Conservation (phyloP, 352 stramenopile genomes). For the Globisporangium orthogonon region DNA sequence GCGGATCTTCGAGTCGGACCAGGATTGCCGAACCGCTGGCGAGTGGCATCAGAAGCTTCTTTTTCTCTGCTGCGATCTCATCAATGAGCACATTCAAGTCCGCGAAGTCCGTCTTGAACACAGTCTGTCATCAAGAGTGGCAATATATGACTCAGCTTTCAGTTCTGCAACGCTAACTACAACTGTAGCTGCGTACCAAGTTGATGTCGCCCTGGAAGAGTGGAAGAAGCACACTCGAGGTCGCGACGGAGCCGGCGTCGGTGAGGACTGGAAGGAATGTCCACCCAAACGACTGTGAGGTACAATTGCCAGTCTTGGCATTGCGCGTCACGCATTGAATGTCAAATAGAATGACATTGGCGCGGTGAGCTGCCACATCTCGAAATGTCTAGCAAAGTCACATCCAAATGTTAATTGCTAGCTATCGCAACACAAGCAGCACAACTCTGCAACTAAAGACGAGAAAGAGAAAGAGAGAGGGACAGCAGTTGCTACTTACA, state of each 20-base stretch:
- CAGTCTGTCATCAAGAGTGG: conserved; percentile 15
- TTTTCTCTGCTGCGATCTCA: conserved; percentile 35
- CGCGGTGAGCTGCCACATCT: conserved; percentile 20
- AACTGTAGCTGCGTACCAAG: conserved; percentile 41
- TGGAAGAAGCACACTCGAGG: conserved; percentile 44
- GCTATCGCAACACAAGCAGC: background rate
- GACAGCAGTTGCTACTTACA: conserved; percentile 14
- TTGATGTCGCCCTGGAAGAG: conserved; percentile 59
- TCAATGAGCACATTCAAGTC: conserved; percentile 26
- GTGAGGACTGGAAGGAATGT: conserved; percentile 52
- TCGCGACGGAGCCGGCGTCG: conserved; percentile 24
- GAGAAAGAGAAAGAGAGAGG: background rate
- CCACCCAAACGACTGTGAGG: conserved; percentile 51
- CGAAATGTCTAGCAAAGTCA: conserved; percentile 34
- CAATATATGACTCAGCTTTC: background rate
- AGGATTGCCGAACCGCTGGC: conserved; percentile 47
- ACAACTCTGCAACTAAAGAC: background rate
- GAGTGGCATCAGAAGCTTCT: conserved; percentile 27
- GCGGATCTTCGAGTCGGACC: conserved; percentile 57
- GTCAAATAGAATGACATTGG: conserved; percentile 45
- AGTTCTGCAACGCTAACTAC: background rate
- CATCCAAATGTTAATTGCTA: background rate
- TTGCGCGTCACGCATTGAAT: conserved; percentile 38
- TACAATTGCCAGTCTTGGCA: conserved; percentile 35
- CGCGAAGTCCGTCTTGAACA: conserved; percentile 22